Evolutionary conservation across 2,329 filamentous ascomycete species (phyloP).

Genomic region (Alternaria tenuissima): DNA sequence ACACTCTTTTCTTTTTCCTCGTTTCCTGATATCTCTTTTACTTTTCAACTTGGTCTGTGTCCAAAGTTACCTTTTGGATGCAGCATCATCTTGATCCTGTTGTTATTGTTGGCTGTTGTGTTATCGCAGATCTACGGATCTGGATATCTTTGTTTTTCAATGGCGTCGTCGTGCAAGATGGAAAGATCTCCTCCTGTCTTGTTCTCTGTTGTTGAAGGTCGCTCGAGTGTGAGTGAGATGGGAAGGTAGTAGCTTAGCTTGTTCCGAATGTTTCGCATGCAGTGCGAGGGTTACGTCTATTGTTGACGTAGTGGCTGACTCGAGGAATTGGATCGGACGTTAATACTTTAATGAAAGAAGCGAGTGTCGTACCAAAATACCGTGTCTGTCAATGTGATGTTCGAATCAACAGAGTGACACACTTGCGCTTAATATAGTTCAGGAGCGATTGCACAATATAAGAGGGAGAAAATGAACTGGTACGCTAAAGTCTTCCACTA

Average conservation of each 20-base stretch:
- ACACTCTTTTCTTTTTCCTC: not conserved
- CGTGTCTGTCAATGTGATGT: not conserved
- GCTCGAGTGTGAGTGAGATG: not conserved
- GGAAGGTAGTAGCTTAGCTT: not conserved
- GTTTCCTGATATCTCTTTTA: constrained; percentile 9
- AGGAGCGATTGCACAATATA: not conserved
- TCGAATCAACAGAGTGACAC: not conserved
- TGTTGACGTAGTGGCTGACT: constrained; percentile 7
- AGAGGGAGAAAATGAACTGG: too few relatives aligned
- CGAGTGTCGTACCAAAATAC: constrained; percentile 8
- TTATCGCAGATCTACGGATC: constrained; percentile 8
- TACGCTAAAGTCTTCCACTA: too few relatives aligned
- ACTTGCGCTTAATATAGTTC: not conserved
- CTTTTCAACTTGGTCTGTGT: constrained; percentile 14
- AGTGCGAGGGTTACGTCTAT: not conserved
- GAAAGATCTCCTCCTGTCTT: constrained; percentile 6
- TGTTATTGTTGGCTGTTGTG: not conserved
- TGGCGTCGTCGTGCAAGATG: constrained; percentile 16
- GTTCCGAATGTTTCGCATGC: not conserved
- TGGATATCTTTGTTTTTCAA: constrained; percentile 4
- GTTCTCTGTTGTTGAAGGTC: constrained; percentile 4
- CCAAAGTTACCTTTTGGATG: constrained; percentile 1
- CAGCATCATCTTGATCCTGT: not conserved
- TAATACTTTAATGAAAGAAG: constrained; percentile 21
- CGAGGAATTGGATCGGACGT: constrained; percentile 10